These are phyloP conservation scores for Cylindricascospora bacillispora DNA, from an alignment of 1,139 yeast species.

Conservation along the genomic window DNA sequence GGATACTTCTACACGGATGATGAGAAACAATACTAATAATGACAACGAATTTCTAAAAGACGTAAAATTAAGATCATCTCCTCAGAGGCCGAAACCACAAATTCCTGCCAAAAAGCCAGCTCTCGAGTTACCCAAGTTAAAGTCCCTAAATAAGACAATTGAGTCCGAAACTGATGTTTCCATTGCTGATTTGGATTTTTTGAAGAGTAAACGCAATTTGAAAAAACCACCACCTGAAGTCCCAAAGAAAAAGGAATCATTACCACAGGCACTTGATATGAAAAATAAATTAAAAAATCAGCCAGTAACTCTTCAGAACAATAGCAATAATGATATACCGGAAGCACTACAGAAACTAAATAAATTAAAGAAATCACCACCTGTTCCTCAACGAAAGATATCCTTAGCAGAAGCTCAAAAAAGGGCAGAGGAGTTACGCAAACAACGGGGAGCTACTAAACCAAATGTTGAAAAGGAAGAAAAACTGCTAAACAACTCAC, in stretches of 20 bases:
- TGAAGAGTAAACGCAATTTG: neutral
- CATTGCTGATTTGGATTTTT: slow-evolving; percentile 1
- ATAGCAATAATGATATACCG: slow-evolving; percentile 4
- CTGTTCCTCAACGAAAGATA: slow-evolving; percentile 18
- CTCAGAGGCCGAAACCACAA: slow-evolving; percentile 6
- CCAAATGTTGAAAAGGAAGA: no score
- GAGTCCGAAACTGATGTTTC: neutral
- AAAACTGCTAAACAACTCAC: neutral
- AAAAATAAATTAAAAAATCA: neutral
- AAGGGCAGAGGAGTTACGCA: slow-evolving; percentile 16
- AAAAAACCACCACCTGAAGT: slow-evolving; percentile 1
- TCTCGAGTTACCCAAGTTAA: slow-evolving; percentile 1
- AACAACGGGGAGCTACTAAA: neutral
- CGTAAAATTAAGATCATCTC: slow-evolving; percentile 6
- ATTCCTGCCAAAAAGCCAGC: slow-evolving; percentile 7
- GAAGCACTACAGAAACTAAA: slow-evolving; percentile 11
- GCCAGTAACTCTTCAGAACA: no score
- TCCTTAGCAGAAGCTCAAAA: slow-evolving; percentile 25
- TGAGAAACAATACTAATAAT: no score
- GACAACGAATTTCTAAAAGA: slow-evolving; percentile 1
- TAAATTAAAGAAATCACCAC: slow-evolving; percentile 14
- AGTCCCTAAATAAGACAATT: neutral
- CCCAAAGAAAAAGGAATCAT: slow-evolving; percentile 1
- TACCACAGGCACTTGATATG: no score
- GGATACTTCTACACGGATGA: no score